These are phyloP conservation scores for Caryopteris hybrid DNA, from an alignment of 305 asterid genomes.

Conservation along the genomic window DNA sequence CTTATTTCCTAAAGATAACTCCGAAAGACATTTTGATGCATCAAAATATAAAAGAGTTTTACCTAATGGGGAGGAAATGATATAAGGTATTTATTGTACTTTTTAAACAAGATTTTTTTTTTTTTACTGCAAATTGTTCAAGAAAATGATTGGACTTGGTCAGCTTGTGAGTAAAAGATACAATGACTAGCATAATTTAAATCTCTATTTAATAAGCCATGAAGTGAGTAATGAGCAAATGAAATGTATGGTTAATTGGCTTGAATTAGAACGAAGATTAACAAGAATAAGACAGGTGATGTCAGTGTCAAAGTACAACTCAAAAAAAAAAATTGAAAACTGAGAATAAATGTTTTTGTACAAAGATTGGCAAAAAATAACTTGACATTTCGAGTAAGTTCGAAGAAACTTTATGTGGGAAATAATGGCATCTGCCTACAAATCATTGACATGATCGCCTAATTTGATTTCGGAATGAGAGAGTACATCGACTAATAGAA, in stretches of 20 bases:
- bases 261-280: neutral
- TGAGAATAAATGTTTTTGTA: too few relatives aligned
- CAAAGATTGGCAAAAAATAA: too few relatives aligned
- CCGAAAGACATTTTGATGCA: neutral
- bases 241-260: neutral
- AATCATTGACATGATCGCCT: neutral
- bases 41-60: neutral
- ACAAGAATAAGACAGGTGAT: neutral
- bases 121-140: too few relatives aligned
- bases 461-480: conserved; percentile 3
- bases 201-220: too few relatives aligned
- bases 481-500: neutral
- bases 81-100: too few relatives aligned
- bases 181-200: too few relatives aligned
- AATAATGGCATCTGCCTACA: neutral
- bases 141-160: too few relatives aligned
- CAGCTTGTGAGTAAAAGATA: too few relatives aligned
- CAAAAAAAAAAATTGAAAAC: neutral
- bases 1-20: neutral
- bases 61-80: neutral
- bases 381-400: neutral
- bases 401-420: neutral
- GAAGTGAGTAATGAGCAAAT: neutral
- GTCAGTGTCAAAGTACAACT: neutral
- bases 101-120: too few relatives aligned